A percentile compares a stretch with the other conserved stretches of the same genome.
These are phyloP conservation scores for Aspergillaceae sp. DNA, from an alignment of 2,329 filamentous ascomycete genomes.

Conservation along the genomic window DNA sequence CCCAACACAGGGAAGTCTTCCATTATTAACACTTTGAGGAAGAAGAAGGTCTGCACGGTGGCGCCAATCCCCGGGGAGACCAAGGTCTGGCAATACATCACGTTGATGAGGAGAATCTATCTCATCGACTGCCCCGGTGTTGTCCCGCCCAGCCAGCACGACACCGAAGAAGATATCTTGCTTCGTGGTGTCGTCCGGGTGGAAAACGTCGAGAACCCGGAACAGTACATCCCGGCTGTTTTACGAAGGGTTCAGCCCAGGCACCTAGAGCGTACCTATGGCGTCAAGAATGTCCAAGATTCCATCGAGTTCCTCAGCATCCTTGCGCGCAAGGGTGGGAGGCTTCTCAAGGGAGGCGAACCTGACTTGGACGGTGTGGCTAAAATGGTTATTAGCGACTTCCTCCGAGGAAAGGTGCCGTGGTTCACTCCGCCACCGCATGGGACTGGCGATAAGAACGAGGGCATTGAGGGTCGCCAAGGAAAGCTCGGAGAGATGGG, in stretches of 20 bases:
- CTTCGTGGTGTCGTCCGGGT: conserved; percentile 86
- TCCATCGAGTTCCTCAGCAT: conserved; percentile 77
- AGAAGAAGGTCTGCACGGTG: conserved; percentile 88
- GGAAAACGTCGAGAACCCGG: conserved; percentile 92
- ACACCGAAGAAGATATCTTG: conserved; percentile 79
- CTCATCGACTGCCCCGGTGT: conserved; percentile 96
- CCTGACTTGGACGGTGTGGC: conserved; percentile 90
- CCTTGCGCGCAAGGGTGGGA: conserved; percentile 76
- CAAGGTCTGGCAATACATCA: conserved; percentile 97
- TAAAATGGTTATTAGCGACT: conserved; percentile 95
- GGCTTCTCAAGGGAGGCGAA: conserved; percentile 84
- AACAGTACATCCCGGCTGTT: conserved; percentile 86
- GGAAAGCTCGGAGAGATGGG: conserved; percentile 78
- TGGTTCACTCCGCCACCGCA: conserved; percentile 84
- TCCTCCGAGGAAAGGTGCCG: conserved; percentile 86
- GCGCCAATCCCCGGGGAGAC: conserved; percentile 95
- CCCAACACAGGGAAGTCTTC: conserved; percentile 95
- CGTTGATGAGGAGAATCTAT: conserved; percentile 87
- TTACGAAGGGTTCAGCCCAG: conserved; percentile 71
- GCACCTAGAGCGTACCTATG: conserved; percentile 89
- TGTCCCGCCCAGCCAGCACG: conserved; percentile 76
- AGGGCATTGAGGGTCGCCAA: conserved; percentile 58
- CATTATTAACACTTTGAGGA: conserved; percentile 91
- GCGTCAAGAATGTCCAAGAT: conserved; percentile 68
- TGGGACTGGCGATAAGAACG: conserved; percentile 42